Evolutionary conservation across 768 basidiomycete genomes (phyloP), one percentile per base, ranked within the genome.

Genomic region (Saitozyma podzolica): DNA sequence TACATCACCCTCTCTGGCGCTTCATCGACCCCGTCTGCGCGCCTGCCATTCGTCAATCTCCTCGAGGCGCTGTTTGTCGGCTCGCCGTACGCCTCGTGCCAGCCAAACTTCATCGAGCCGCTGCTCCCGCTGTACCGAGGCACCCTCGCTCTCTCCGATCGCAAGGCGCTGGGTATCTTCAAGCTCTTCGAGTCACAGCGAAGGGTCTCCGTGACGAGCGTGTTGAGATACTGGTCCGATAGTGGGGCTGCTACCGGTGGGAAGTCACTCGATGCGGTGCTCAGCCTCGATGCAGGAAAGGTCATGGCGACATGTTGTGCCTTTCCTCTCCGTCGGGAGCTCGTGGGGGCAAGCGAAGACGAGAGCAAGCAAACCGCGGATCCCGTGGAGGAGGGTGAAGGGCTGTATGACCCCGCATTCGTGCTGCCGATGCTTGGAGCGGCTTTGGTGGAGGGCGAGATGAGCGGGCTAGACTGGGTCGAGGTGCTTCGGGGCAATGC

Each of bases 1-100:
- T 84, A 4, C 82, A 86, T 50, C n/a, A 41, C 54, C 6, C 62
- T 67, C 41, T 49, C 65, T n/a, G 50, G 51, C 53, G 40, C 69
- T 39, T 47, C 64, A 48, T 40, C 66, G 66, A 9, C 65, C 75
- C 6, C 70, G 78, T 40, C 64, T 1, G 54, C 62, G 40, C 83
- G 86, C 19, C 82, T 84, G 20, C 79, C 82, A 2, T 73, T 89
- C 39, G 81, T 88, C 43, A 68, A 79, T n/a, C 78, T 90, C 0
- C 79, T 94, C 4, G 82, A 86, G 50, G 78, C 80, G 3, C 82
- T 95, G 1, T 96, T 94, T 82, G 78, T 84, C 59, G 83, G 88
- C 13, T 87, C 93, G 71, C 90, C 92, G 0, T 79, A 83, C 11
- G 91, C 91, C 69, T 89, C 92, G 2, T 94, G 90, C 71, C 94